These are phyloP conservation scores for Starmerella vaccinii DNA, from an alignment of 805 yeast species.

Conservation along the genomic window DNA sequence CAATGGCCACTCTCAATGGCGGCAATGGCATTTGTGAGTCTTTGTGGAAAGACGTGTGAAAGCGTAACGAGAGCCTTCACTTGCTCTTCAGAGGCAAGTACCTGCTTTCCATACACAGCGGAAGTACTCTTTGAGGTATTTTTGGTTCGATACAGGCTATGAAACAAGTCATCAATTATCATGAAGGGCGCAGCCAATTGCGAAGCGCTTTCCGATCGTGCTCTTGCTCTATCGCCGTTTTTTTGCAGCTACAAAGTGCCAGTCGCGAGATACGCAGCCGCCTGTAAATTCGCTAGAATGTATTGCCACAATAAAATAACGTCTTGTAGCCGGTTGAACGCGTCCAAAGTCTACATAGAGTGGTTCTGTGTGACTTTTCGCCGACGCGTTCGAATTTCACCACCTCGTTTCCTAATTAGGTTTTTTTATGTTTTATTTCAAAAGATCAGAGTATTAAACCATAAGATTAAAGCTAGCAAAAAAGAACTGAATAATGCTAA, in stretches of 20 bases:
- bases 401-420: too few species aligned
- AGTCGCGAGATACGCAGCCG: too few species aligned
- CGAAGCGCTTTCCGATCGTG: too few species aligned
- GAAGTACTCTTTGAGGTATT: neutral
- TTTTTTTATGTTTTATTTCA: too few species aligned
- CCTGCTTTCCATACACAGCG: constrained; percentile 9
- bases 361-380: neutral
- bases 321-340: too few species aligned
- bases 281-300: too few species aligned
- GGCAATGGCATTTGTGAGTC: constrained; percentile 21
- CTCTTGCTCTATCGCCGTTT: too few species aligned
- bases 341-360: neutral
- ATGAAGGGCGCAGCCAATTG: neutral
- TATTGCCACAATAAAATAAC: too few species aligned
- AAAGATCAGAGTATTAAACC: too few species aligned
- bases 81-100: constrained; percentile 14
- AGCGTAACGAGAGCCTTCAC: constrained; percentile 17
- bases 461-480: too few species aligned
- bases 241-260: too few species aligned
- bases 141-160: neutral
- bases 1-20: constrained; percentile 19
- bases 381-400: neutral
- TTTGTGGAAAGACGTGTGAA: constrained; percentile 19
- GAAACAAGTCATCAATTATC: constrained; percentile 18
- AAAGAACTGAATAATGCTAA: too few species aligned